Conservation (phyloP, 441 rosid species). For the Sinapis alba region DNA sequence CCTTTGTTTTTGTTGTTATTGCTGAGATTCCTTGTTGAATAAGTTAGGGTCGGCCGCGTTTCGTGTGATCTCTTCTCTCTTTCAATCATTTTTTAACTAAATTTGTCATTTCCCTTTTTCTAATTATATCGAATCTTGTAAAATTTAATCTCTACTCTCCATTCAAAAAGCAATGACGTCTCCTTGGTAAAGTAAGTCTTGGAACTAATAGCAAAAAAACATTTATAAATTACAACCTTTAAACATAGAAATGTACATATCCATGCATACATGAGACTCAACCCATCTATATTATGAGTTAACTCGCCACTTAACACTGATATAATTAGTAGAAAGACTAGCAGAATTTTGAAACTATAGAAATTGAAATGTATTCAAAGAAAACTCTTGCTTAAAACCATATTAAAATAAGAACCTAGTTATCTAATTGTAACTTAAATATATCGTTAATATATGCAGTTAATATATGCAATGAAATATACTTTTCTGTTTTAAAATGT, state of each 20-base stretch:
- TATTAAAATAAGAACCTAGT: neutral
- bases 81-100: constrained; percentile 29
- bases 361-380: neutral
- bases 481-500: too few species aligned
- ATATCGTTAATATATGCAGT: neutral
- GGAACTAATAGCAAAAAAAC: neutral
- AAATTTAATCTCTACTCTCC: neutral
- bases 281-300: neutral
- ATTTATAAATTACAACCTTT: neutral
- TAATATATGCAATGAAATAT: neutral
- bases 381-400: neutral
- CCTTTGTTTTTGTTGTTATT: constrained; percentile 29
- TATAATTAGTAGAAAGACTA: too few species aligned
- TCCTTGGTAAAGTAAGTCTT: neutral
- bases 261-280: neutral
- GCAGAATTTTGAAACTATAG: neutral
- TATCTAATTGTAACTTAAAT: neutral
- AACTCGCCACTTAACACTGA: too few species aligned
- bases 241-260: neutral
- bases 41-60: constrained; percentile 39
- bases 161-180: neutral
- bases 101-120: constrained; percentile 12
- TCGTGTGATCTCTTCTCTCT: constrained; percentile 33
- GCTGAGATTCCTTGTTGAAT: constrained; percentile 30
- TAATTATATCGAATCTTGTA: constrained; percentile 28